Evolutionary conservation across 176 grass and related monocot genomes (phyloP), one percentile per base, ranked within the genome.

Genomic region (Zea luxurians): DNA sequence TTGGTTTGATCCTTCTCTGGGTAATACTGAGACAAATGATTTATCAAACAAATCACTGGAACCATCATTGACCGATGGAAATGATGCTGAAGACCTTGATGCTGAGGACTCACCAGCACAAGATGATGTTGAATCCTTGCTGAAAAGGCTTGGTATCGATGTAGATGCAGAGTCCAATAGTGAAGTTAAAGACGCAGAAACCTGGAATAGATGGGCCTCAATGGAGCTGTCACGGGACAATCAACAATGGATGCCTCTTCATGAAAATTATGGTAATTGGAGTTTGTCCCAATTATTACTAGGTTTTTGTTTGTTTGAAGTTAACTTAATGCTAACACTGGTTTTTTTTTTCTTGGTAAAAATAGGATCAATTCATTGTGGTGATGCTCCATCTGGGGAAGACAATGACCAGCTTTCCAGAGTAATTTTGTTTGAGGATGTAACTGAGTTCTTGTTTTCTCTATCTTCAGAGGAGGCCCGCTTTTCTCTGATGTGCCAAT

Each of bases 341-440:
- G 40, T 55, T 60, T 15, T 50, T 83, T 36, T 62, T 83, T 88
- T 90, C 27, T 27, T 27, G 27, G 2, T 64, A 74, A 70, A 77
- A 83, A 38, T 61, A 70, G 80, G 65, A 74, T 82, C 70, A 15
- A 47, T 60, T 77, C 18, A 59, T 53, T 83, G 79, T 83, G 77
- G 68, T 65, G 82, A 83, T 86, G 68, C 59, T 82, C 71, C 69
- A 86, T 69, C 50, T n/a, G 73, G 80, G 57, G 95, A 92, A 74
- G 85, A 85, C 44, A 80, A 79, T 70, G 94, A 94, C 58, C 91
- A 90, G 67, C 91, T 98, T 86, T 90, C 91, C 65, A 90, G 91
- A 80, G 85, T 98, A 74, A 92, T 98, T 81, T 92, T 94, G 65
- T 98, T 98, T 90, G 95, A 98, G 70, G 95, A 98, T 71, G 63